Conservation (phyloP, 192 early-diverging fungal genomes). For the Backusella morwellensis region DNA sequence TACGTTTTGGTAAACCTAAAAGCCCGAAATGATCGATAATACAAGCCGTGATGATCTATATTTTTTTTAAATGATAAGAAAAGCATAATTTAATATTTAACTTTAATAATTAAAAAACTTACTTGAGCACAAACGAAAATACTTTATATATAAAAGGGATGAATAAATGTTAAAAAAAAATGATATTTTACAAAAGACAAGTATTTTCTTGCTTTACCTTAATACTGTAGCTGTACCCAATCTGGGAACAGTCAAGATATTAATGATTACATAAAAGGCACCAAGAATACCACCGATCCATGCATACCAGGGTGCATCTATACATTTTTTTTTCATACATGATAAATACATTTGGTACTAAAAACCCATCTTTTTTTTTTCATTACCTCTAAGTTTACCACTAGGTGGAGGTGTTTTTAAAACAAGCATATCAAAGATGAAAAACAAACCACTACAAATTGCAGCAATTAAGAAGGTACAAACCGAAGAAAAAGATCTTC, state of each 20-base stretch:
- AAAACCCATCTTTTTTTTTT: neutral
- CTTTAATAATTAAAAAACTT: neutral
- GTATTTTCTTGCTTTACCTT: constrained; percentile 10
- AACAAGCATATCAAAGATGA: constrained; percentile 18
- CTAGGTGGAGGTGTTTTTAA: constrained; percentile 20
- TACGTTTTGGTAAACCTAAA: constrained; percentile 40
- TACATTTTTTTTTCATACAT: neutral
- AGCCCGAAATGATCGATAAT: constrained; percentile 52
- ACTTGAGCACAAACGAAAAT: constrained; percentile 51
- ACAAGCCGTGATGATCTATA: constrained; percentile 39
- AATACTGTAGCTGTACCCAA: constrained; percentile 55
- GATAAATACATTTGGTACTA: too few relatives aligned
- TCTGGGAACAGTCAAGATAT: constrained; percentile 49
- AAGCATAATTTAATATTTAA: neutral
- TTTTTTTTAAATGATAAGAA: neutral
- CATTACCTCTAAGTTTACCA: constrained; percentile 12
- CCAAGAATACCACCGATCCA: constrained; percentile 44
- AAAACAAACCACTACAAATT: constrained; percentile 18
- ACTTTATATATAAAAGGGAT: constrained; percentile 6
- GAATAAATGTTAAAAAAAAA: neutral
- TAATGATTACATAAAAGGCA: constrained; percentile 51
- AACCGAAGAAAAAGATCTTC: constrained; percentile 27
- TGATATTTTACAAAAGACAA: neutral
- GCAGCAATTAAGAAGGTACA: constrained; percentile 18
- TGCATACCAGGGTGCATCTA: constrained; percentile 48